Percentiles rank a stretch among this genome's conserved stretches.
Evolutionary conservation across 2,329 filamentous ascomycete species (phyloP).

Genomic region (Alternaria longipes): DNA sequence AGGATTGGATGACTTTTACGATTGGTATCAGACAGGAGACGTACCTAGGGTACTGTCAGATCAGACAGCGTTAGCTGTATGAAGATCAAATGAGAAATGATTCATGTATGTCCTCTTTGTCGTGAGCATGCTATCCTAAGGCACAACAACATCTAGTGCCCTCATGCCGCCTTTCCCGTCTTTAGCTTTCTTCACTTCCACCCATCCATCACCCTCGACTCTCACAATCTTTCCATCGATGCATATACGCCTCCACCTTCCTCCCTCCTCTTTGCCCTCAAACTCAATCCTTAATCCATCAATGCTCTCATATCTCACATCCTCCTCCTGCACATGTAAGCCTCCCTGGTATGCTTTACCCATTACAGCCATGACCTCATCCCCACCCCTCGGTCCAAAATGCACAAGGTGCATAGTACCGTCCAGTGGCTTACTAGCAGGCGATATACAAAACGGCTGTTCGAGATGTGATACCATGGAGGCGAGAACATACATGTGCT

Average conservation of each 20-base stretch:
- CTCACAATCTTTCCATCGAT: conserved; percentile 90
- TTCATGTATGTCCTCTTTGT: background rate
- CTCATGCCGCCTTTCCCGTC: conserved; percentile 54
- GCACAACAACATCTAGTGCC: conserved; percentile 51
- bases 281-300: conserved; percentile 73
- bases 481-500: conserved; percentile 79
- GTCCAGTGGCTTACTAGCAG: conserved; percentile 73
- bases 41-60: too few relatives aligned
- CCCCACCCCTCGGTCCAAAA: conserved; percentile 73
- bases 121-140: background rate
- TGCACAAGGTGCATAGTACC: conserved; percentile 75
- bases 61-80: background rate
- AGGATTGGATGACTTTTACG: too few relatives aligned
- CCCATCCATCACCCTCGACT: conserved; percentile 74
- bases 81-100: background rate
- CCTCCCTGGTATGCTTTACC: conserved; percentile 66
- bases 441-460: conserved; percentile 82
- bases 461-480: conserved; percentile 84
- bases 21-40: too few relatives aligned
- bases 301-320: conserved; percentile 76
- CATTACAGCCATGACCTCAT: conserved; percentile 81
- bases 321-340: conserved; percentile 61
- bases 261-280: conserved; percentile 66
- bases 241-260: conserved; percentile 83
- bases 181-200: conserved; percentile 68